Evolutionary conservation across 2,329 filamentous ascomycete species (phyloP).

Genomic region (Pseudohalonectria lignicola): DNA sequence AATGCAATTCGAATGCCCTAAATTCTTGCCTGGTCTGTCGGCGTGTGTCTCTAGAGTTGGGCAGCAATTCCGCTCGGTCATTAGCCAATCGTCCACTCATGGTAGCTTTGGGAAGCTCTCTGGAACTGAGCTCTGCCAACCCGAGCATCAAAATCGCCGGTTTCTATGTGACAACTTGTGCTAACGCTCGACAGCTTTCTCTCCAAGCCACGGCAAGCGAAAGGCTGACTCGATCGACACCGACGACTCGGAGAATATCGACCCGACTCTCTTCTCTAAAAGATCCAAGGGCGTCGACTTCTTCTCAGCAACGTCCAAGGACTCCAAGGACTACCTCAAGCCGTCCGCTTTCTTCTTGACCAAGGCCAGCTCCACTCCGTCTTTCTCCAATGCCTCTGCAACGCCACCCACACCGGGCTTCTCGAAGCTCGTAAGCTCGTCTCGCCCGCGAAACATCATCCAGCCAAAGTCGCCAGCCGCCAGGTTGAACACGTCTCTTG

Average conservation of each 20-base stretch:
- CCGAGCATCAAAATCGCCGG: no score
- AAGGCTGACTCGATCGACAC: constrained; percentile 43
- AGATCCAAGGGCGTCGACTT: constrained; percentile 40
- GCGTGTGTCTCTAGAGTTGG: no score
- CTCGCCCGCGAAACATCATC: constrained; percentile 32
- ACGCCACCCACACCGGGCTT: constrained; percentile 10
- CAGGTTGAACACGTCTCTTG: constrained; percentile 33
- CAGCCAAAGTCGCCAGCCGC: constrained; percentile 40
- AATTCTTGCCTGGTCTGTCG: no score
- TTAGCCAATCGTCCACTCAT: no score
- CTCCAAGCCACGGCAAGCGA: constrained; percentile 36
- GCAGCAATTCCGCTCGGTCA: no score
- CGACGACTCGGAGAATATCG: constrained; percentile 51
- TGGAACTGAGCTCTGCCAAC: no score
- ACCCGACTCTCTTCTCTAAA: constrained; percentile 46
- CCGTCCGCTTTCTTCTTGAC: constrained; percentile 33
- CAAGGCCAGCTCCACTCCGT: constrained; percentile 25
- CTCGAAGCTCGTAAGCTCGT: constrained; percentile 16
- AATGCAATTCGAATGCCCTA: no score
- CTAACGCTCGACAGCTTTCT: no score
- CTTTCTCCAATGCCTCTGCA: constrained; percentile 11
- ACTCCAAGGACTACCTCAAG: constrained; percentile 37
- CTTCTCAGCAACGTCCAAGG: constrained; percentile 13
- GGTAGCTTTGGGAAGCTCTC: no score
- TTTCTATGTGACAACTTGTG: no score